phyloP scores from a whole-genome alignment of 306 rosid species.

The Medicago arabica region DNA sequence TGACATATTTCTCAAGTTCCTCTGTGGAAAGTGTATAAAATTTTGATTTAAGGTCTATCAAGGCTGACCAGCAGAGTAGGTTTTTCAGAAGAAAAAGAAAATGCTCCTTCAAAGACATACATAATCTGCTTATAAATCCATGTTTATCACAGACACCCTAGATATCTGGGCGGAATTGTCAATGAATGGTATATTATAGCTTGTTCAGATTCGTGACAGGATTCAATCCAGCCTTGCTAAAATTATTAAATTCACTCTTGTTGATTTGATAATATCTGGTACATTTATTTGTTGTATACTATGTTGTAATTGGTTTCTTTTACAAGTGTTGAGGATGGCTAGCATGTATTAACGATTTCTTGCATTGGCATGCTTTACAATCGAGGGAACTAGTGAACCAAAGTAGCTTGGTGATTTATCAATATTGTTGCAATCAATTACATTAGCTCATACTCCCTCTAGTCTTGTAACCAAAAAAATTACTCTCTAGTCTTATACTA shows the following conservation, averaged over 20 bases:
- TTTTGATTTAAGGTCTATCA: slow-evolving; percentile 5
- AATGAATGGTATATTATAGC: slow-evolving; percentile 1
- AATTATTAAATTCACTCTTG: slow-evolving; percentile 1
- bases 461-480: no score
- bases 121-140: slow-evolving; percentile 1
- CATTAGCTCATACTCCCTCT: no score
- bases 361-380: background rate
- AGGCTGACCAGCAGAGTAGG: background rate
- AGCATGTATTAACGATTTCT: slow-evolving; percentile 11
- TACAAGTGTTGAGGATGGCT: background rate
- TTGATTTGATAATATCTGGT: background rate
- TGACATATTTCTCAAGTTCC: slow-evolving; percentile 17
- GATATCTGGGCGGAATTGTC: background rate
- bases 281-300: background rate
- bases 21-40: background rate
- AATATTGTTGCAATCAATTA: no score
- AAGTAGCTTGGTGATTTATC: no score
- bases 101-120: background rate
- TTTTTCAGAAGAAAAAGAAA: slow-evolving; percentile 2
- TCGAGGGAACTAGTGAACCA: no score
- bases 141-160: background rate
- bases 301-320: background rate
- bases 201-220: background rate
- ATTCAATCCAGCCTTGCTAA: background rate
- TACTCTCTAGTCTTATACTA: no score